A percentile compares a stretch with the other conserved stretches of the same genome.
These are phyloP conservation scores for Pleurotus tuoliensis DNA, from an alignment of 768 basidiomycete species.

Conservation along the genomic window DNA sequence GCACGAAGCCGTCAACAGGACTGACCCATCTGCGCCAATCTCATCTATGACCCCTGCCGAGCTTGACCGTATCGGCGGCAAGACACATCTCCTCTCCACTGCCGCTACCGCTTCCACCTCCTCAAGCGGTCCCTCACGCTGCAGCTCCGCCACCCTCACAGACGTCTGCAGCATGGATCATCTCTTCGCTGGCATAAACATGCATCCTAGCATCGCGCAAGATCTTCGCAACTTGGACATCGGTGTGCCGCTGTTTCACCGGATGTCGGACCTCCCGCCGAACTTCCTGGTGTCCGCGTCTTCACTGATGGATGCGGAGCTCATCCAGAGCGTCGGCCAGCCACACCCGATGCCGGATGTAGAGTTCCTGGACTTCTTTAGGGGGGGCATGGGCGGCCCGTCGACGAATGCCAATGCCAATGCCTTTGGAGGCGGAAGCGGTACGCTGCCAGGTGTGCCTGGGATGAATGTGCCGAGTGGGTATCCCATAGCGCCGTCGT, in stretches of 20 bases:
- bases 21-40: conserved; percentile 16
- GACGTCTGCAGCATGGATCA: conserved; percentile 1
- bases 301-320: conserved; percentile 9
- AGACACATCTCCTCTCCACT: conserved; percentile 39
- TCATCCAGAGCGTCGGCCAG: conserved; percentile 12
- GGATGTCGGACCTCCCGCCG: conserved; percentile 24
- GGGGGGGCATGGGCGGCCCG: neutral
- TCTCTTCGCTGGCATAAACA: conserved; percentile 14
- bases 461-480: conserved; percentile 11
- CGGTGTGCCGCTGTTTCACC: conserved; percentile 17
- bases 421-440: no score
- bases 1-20: conserved; percentile 32
- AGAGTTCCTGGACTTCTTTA: conserved; percentile 15
- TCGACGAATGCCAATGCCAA: neutral
- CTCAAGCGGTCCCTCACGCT: neutral
- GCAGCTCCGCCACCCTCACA: conserved; percentile 1
- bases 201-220: conserved; percentile 52
- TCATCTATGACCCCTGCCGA: conserved; percentile 34
- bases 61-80: conserved; percentile 53
- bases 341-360: conserved; percentile 24
- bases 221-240: conserved; percentile 44
- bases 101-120: conserved; percentile 1
- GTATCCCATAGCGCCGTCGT: neutral
- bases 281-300: neutral
- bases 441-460: conserved; percentile 8